Evolutionary conservation across 768 basidiomycete species (phyloP).

Genomic region (Artomyces pyxidatus): DNA sequence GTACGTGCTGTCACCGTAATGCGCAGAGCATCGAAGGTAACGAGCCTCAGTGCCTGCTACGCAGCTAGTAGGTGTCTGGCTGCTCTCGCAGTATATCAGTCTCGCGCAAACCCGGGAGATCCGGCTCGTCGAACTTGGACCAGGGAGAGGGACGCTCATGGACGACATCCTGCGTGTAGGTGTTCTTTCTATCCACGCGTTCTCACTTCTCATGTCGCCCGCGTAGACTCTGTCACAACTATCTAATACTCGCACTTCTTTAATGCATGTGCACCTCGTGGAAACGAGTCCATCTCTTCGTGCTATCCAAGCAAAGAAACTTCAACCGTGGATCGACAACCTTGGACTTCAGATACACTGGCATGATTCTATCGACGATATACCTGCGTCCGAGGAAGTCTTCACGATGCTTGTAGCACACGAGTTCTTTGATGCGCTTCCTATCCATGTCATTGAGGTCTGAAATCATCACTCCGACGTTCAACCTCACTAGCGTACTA

Average conservation of each 20-base stretch:
- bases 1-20: slow-evolving; percentile 35
- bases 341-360: slow-evolving; percentile 45
- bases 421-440: slow-evolving; percentile 96
- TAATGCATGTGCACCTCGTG: slow-evolving; percentile 59
- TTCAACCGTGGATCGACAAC: slow-evolving; percentile 26
- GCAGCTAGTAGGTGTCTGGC: slow-evolving; percentile 85
- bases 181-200: slow-evolving; percentile 2
- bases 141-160: slow-evolving; percentile 89
- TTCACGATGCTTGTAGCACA: slow-evolving; percentile 91
- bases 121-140: slow-evolving; percentile 85
- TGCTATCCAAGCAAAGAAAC: slow-evolving; percentile 46
- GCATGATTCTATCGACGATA: slow-evolving; percentile 66
- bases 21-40: slow-evolving; percentile 24
- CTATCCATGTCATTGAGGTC: slow-evolving; percentile 85
- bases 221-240: slow-evolving; percentile 46
- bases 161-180: slow-evolving; percentile 79
- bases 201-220: neutral
- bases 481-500: too few species aligned
- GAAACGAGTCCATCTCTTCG: slow-evolving; percentile 73
- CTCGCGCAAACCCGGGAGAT: slow-evolving; percentile 41
- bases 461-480: too few species aligned
- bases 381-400: slow-evolving; percentile 37
- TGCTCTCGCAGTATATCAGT: slow-evolving; percentile 65
- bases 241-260: slow-evolving; percentile 25
- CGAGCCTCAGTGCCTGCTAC: slow-evolving; percentile 24